A percentile compares a stretch with the other conserved stretches of the same genome.
Evolutionary conservation across 208 protist species (phyloP).

Genomic region (Naegleria fowleri): DNA sequence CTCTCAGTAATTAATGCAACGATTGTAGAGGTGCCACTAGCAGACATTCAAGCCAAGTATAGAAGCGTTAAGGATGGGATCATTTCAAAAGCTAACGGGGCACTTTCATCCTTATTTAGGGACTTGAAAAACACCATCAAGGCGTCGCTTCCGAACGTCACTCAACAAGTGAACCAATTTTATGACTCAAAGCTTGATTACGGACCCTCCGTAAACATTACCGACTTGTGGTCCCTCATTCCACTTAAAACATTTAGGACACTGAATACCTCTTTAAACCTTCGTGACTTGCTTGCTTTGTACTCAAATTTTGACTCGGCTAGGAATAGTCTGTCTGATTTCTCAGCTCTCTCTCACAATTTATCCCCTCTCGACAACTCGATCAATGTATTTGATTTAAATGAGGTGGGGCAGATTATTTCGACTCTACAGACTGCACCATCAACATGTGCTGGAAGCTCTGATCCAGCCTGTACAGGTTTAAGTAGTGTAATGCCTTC

Average conservation of each 20-base stretch:
- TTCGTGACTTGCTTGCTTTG: neutral
- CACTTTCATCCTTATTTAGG: neutral
- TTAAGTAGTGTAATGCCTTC: neutral
- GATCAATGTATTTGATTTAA: no score
- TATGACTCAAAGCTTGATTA: neutral
- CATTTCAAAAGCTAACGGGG: neutral
- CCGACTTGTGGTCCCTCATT: neutral
- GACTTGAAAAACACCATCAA: neutral
- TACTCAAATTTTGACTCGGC: neutral
- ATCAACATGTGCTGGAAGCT: no score
- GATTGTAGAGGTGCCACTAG: neutral
- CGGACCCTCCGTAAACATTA: no score
- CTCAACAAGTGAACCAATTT: neutral
- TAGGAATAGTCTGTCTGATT: neutral
- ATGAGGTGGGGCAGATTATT: no score
- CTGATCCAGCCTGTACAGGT: neutral
- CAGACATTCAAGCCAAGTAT: neutral
- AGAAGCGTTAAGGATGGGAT: neutral
- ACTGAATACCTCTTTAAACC: neutral
- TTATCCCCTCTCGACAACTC: no score
- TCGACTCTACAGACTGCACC: no score
- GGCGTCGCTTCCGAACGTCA: neutral
- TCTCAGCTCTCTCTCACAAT: neutral
- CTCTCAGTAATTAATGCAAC: neutral
- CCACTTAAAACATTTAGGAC: neutral